Conservation (phyloP, 495 filamentous ascomycete genomes). For the Trichodelitschia bisporula region DNA sequence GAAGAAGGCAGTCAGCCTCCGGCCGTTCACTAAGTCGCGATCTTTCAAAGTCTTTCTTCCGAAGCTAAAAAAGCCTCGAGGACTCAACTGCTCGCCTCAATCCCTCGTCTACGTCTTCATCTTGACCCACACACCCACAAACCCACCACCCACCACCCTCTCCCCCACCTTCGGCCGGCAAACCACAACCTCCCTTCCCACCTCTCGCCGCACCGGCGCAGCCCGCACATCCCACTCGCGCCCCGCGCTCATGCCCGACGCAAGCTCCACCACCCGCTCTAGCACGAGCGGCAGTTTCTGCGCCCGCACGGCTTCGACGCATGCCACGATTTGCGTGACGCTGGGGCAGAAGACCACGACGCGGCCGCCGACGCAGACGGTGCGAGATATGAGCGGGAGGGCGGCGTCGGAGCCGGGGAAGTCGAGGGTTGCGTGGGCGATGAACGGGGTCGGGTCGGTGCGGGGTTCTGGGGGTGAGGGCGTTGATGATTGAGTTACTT, state of each 20-base stretch:
- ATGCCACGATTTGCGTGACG: slow-evolving; percentile 47
- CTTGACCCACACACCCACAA: slow-evolving; percentile 40
- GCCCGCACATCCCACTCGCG: slow-evolving; percentile 41
- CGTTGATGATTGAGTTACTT: too few relatives aligned
- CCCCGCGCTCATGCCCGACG: slow-evolving; percentile 25
- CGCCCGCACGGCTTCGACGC: slow-evolving; percentile 26
- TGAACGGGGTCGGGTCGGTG: slow-evolving; percentile 23
- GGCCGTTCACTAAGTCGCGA: too few relatives aligned
- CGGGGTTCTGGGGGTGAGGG: too few relatives aligned
- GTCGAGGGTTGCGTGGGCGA: slow-evolving; percentile 44
- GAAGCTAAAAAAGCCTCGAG: too few relatives aligned
- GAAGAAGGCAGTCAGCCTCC: too few relatives aligned
- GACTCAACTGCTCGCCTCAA: too few relatives aligned
- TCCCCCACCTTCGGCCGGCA: slow-evolving; percentile 46
- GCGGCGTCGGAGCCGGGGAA: slow-evolving; percentile 34
- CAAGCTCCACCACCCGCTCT: slow-evolving; percentile 42
- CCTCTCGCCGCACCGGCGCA: slow-evolving; percentile 11
- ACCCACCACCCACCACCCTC: slow-evolving; percentile 39
- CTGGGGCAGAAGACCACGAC: slow-evolving; percentile 49
- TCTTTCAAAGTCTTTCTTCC: too few relatives aligned
- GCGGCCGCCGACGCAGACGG: slow-evolving; percentile 33
- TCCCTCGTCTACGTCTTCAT: too few relatives aligned
- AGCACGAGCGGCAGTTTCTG: slow-evolving; percentile 28
- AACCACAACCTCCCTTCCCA: slow-evolving; percentile 19
- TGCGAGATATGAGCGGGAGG: slow-evolving; percentile 28